These are phyloP conservation scores for Chaetomium tenue DNA, from an alignment of 495 filamentous ascomycete species.

Conservation along the genomic window DNA sequence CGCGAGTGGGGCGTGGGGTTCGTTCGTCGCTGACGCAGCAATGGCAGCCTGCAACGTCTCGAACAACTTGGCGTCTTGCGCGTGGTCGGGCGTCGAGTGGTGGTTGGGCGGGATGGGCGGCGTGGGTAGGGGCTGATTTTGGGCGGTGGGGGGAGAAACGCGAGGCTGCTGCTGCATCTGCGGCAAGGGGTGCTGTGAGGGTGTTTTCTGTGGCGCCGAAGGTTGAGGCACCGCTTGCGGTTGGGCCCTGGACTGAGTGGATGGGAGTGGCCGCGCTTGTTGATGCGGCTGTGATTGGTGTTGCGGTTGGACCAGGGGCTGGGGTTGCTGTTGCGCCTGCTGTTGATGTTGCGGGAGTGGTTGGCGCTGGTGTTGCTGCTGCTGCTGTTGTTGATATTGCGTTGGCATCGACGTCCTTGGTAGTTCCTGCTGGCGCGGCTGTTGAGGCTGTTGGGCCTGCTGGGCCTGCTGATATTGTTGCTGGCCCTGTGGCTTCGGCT, in stretches of 20 bases:
- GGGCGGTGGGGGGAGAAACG: neutral
- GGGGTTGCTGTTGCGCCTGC: slow-evolving; percentile 6
- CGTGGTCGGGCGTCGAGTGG: slow-evolving; percentile 33
- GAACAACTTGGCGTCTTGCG: slow-evolving; percentile 28
- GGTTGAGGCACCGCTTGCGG: neutral
- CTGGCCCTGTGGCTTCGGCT: slow-evolving; percentile 17
- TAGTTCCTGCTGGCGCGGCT: slow-evolving; percentile 3
- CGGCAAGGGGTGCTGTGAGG: neutral
- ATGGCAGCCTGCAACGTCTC: slow-evolving; percentile 30
- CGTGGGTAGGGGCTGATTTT: neutral
- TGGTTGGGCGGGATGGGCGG: slow-evolving; percentile 31
- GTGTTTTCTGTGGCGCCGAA: slow-evolving; percentile 5
- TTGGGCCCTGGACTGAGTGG: slow-evolving; percentile 4
- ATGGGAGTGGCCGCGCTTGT: slow-evolving; percentile 12
- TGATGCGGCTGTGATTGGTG: slow-evolving; percentile 7
- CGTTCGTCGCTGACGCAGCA: slow-evolving; percentile 16
- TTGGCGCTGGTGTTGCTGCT: slow-evolving; percentile 10
- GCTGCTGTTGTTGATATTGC: slow-evolving; percentile 4
- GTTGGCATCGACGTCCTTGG: neutral
- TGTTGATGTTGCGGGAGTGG: slow-evolving; percentile 15
- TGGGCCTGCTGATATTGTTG: slow-evolving; percentile 25
- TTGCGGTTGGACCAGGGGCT: slow-evolving; percentile 13
- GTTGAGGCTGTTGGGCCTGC: slow-evolving; percentile 21
- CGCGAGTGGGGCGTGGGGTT: neutral
- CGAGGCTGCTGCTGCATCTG: slow-evolving; percentile 10